These are phyloP conservation scores for Russula olivacea DNA, from an alignment of 768 basidiomycete genomes.

Conservation along the genomic window DNA sequence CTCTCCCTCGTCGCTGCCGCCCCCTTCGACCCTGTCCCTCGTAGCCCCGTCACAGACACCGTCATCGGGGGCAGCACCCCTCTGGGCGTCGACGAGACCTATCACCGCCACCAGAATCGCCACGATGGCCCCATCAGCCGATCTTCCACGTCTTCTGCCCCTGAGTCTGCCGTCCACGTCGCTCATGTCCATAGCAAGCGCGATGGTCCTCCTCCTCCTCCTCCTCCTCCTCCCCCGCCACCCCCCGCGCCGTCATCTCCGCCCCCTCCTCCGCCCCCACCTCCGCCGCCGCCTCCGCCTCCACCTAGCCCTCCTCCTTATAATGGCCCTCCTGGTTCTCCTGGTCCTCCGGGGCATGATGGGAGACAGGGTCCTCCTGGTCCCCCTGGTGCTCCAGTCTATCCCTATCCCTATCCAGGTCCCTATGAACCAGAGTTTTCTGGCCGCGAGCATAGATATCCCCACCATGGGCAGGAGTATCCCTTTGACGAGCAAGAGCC, in stretches of 20 bases:
- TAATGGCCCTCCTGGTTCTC: neutral
- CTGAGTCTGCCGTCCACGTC: neutral
- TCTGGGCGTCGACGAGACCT: neutral
- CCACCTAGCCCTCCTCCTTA: neutral
- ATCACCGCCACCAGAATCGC: conserved; percentile 2
- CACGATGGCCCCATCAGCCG: neutral
- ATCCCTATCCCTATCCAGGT: neutral
- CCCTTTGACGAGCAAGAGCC: neutral
- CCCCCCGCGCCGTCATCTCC: neutral
- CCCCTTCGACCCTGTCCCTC: neutral
- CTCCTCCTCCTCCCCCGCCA: neutral
- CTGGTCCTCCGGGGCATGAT: conserved; percentile 2
- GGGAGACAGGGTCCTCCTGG: neutral
- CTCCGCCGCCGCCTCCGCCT: neutral
- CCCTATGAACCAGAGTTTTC: neutral
- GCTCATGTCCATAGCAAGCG: neutral
- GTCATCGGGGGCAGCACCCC: neutral
- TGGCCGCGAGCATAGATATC: neutral
- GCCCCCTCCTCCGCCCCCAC: neutral
- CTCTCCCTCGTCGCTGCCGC: conserved; percentile 5
- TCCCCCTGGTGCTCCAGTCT: neutral
- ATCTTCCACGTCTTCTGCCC: neutral
- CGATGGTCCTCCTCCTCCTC: neutral
- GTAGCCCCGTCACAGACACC: neutral
- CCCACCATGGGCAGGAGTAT: conserved; percentile 4